These are phyloP conservation scores for Leishmania tropica DNA, from an alignment of 208 protist genomes.

Conservation along the genomic window DNA sequence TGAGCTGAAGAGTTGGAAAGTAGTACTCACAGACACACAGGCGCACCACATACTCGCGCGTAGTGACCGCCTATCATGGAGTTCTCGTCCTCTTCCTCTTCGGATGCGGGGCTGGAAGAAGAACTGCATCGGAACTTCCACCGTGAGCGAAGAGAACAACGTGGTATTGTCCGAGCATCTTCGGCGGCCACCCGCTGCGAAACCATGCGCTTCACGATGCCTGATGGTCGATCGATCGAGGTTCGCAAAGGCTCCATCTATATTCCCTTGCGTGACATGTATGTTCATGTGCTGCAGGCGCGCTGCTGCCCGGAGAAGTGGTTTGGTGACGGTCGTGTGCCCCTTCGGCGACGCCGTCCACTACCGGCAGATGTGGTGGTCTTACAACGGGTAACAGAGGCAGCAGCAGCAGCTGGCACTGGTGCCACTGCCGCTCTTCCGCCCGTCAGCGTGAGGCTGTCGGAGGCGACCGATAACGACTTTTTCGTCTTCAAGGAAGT, in stretches of 20 bases:
- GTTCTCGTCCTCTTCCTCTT: constrained; percentile 68
- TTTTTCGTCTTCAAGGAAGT: constrained; percentile 63
- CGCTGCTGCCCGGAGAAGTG: constrained; percentile 44
- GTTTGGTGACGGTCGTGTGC: constrained; percentile 63
- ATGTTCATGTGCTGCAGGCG: constrained; percentile 60
- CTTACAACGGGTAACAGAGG: constrained; percentile 33
- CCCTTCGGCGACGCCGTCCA: constrained; percentile 27
- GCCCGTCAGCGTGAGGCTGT: constrained; percentile 21
- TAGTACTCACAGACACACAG: background rate
- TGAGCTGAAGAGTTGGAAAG: background rate
- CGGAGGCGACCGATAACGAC: constrained; percentile 46
- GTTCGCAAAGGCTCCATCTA: constrained; percentile 58
- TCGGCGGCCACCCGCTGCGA: constrained; percentile 13
- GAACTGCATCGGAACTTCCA: constrained; percentile 46
- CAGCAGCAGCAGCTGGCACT: background rate
- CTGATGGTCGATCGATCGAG: constrained; percentile 36
- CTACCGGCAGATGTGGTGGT: constrained; percentile 39
- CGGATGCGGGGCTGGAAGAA: constrained; percentile 59
- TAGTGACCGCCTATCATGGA: constrained; percentile 23
- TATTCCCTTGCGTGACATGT: constrained; percentile 51
- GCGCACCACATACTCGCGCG: background rate
- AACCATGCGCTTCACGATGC: constrained; percentile 24
- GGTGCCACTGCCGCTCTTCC: background rate
- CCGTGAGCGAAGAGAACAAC: constrained; percentile 23
- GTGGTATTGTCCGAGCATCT: constrained; percentile 34